Conservation (phyloP, 805 yeast species). For the Candida stauntonica region DNA sequence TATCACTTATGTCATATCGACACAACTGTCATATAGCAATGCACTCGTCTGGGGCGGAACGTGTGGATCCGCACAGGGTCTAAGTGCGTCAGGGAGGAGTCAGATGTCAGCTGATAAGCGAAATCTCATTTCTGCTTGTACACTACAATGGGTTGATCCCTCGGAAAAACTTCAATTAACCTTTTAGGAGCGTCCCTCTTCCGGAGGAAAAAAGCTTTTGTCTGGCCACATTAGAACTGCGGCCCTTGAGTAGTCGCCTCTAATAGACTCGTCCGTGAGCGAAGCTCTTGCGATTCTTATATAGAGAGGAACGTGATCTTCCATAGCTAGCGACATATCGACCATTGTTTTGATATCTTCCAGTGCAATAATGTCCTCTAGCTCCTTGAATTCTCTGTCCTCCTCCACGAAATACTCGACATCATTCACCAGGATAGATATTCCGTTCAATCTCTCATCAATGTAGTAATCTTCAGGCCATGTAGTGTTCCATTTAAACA, state of each 20-base stretch:
- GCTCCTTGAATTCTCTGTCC: slow-evolving; percentile 38
- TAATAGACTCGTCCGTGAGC: slow-evolving; percentile 30
- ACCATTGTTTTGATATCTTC: slow-evolving; percentile 24
- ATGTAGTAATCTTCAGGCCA: slow-evolving; percentile 5
- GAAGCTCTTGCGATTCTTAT: slow-evolving; percentile 50
- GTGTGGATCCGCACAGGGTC: no score
- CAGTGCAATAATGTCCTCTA: slow-evolving; percentile 34
- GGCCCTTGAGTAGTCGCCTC: slow-evolving; percentile 66
- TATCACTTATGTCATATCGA: no score
- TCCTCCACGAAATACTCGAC: slow-evolving; percentile 67
- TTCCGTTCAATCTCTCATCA: slow-evolving; percentile 31
- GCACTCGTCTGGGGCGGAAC: no score
- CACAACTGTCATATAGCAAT: no score
- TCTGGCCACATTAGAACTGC: slow-evolving; percentile 56
- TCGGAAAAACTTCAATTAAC: no score
- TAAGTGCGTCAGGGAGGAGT: no score
- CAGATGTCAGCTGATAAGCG: no score
- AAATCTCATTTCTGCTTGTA: no score
- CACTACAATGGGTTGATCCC: no score
- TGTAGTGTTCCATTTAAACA: slow-evolving; percentile 28
- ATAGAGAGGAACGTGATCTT: slow-evolving; percentile 37
- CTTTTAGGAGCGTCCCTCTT: slow-evolving; percentile 45
- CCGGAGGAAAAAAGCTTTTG: slow-evolving; percentile 48
- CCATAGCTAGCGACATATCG: slow-evolving; percentile 20
- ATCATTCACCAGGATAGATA: slow-evolving; percentile 72